Base-by-base conservation (phyloP, 2,329 filamentous ascomycete genomes). In the Botrytis porri region DNA sequence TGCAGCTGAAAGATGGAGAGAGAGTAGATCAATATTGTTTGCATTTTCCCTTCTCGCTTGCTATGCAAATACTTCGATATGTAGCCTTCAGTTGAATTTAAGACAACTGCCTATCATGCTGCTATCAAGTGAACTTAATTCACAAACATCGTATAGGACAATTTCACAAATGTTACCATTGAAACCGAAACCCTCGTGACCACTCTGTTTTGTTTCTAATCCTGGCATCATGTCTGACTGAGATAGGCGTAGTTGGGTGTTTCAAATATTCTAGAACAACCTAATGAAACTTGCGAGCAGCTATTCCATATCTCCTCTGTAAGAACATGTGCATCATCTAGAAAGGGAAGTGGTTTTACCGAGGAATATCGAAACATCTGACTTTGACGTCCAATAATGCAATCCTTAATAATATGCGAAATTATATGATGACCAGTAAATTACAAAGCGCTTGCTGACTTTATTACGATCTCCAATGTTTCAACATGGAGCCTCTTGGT, bases 401-500 rank as follows among this genome's bases (percentile, higher is more conserved):
- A 57, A 67, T 67, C 65, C 65, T 67, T 25, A 37, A 54, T 22
- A 39, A 66, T 8, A 14, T 54, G 16, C 35, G 8, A 39, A 54
- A 67, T 39, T 22, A 39, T 51, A 66, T 29, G 64, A 66, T 54
- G 64, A 41, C 45, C 35, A 41, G 64, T 54, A 57, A 67, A 41
- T 54, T 20, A 67, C 35, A 41, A 67, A 67, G 35, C 48, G 48
- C 48, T 67, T 39, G 48, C 32, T 57, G 20, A 32, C 35, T 67
- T 29, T 18, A 29, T 29, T 57, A 67, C 48, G 65, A 20, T 32
- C 39, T 54, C 25, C 16, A 29, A 29, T 41, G 48, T 57, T 67
- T 57, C 65, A 57, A 57, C 35, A 37, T 14, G 39, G 35, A 67
- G 54, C 65, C 45, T 57, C 65, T 67, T 41, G n/a, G 65, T 67